These are phyloP conservation scores for Chlorophyllum brunneum DNA, from an alignment of 768 basidiomycete species.

Conservation along the genomic window DNA sequence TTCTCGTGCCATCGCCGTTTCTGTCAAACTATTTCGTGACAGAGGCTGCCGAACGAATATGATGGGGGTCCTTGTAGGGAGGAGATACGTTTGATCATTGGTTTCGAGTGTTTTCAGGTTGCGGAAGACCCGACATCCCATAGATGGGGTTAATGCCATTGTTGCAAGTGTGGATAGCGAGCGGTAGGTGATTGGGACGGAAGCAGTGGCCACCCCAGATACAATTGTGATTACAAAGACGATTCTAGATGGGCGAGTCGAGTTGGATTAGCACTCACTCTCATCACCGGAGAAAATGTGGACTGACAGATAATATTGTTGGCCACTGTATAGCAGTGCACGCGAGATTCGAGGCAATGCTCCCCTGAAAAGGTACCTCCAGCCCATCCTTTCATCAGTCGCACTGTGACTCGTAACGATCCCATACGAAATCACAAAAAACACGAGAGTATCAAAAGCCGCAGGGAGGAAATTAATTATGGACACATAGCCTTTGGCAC, in stretches of 20 bases:
- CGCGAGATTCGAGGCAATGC: background rate
- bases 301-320: conserved; percentile 1
- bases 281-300: background rate
- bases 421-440: background rate
- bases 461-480: background rate
- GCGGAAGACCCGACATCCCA: too few relatives aligned
- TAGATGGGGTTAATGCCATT: too few relatives aligned
- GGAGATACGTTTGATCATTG: too few relatives aligned
- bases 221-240: background rate
- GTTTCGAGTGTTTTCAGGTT: too few relatives aligned
- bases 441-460: background rate
- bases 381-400: background rate
- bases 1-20: too few relatives aligned
- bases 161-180: background rate
- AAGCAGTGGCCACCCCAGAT: background rate
- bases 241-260: background rate
- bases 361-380: background rate
- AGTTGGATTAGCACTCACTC: background rate
- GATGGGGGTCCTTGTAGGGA: too few relatives aligned
- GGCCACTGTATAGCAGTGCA: background rate
- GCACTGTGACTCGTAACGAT: background rate
- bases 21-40: too few relatives aligned
- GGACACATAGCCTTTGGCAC: background rate
- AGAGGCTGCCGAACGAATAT: too few relatives aligned
- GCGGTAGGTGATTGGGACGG: background rate